Conservation (phyloP, 306 rosid species). For the Hylodesmum podocarpum region DNA sequence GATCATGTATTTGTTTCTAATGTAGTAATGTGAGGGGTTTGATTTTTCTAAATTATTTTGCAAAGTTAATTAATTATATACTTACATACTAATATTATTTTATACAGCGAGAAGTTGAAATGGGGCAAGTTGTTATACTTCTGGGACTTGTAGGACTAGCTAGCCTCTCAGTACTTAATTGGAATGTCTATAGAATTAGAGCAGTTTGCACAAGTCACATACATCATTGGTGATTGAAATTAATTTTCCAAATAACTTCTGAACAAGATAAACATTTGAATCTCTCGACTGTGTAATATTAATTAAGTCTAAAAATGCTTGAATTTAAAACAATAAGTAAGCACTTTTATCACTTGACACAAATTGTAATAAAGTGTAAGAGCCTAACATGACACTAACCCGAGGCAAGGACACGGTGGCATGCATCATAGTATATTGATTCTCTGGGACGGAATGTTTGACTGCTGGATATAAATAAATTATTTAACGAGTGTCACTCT, state of each 20-base stretch:
- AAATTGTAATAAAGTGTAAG: no score
- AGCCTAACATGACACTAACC: no score
- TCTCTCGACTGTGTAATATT: no score
- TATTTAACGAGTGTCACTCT: background rate
- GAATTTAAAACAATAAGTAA: background rate
- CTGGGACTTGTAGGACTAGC: slow-evolving; percentile 27
- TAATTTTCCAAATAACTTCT: background rate
- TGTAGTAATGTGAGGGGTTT: no score
- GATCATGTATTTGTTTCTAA: no score
- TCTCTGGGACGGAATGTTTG: slow-evolving; percentile 29
- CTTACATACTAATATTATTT: no score
- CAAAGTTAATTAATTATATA: no score
- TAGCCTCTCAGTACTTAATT: background rate
- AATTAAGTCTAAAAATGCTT: no score
- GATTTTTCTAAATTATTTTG: no score
- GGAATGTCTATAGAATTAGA: slow-evolving; percentile 7
- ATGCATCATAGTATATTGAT: background rate
- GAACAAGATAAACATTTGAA: no score
- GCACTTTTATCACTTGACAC: background rate
- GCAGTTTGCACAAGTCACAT: slow-evolving; percentile 8
- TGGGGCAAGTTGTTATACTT: slow-evolving; percentile 13
- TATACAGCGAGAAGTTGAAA: no score
- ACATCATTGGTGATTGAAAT: background rate
- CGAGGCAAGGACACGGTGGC: background rate
- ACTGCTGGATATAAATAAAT: background rate